Conservation (phyloP, 2,329 filamentous ascomycete species). For the Fusarium sp. region DNA sequence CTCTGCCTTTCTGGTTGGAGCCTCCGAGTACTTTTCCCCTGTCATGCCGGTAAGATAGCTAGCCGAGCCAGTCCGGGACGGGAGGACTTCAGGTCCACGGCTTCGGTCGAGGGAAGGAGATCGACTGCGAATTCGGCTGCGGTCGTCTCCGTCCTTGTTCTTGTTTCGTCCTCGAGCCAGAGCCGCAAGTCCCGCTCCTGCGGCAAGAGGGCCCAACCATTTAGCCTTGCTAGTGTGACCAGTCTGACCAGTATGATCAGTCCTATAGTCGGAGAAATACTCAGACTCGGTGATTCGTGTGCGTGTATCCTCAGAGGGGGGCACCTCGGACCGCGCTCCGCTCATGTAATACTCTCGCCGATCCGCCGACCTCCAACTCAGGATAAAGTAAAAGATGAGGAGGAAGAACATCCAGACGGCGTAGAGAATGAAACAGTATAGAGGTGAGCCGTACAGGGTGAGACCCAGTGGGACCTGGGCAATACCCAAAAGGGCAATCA, state of each 20-base stretch:
- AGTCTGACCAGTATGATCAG: constrained; percentile 43
- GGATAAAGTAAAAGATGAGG: constrained; percentile 80
- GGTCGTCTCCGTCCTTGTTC: constrained; percentile 50
- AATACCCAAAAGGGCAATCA: constrained; percentile 83
- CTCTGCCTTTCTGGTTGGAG: constrained; percentile 47
- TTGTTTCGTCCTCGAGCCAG: constrained; percentile 60
- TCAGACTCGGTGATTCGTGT: constrained; percentile 56
- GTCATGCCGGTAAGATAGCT: constrained; percentile 65
- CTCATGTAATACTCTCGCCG: constrained; percentile 66
- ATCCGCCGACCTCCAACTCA: constrained; percentile 76
- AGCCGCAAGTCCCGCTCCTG: constrained; percentile 63
- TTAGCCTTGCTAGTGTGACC: constrained; percentile 45
- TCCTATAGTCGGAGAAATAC: constrained; percentile 50
- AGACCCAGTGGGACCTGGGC: constrained; percentile 89
- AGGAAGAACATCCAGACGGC: constrained; percentile 81
- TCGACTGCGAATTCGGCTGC: constrained; percentile 56
- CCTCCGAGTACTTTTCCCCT: constrained; percentile 72
- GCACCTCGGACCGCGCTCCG: constrained; percentile 66
- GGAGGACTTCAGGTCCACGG: constrained; percentile 61
- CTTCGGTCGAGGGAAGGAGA: constrained; percentile 52
- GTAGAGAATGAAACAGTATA: constrained; percentile 86
- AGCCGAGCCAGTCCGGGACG: constrained; percentile 64
- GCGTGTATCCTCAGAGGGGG: constrained; percentile 62
- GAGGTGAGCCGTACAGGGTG: constrained; percentile 91
- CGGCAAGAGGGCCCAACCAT: constrained; percentile 66